phyloP scores from a whole-genome alignment of 78 protist genomes.

The Diacronema lutheri region DNA sequence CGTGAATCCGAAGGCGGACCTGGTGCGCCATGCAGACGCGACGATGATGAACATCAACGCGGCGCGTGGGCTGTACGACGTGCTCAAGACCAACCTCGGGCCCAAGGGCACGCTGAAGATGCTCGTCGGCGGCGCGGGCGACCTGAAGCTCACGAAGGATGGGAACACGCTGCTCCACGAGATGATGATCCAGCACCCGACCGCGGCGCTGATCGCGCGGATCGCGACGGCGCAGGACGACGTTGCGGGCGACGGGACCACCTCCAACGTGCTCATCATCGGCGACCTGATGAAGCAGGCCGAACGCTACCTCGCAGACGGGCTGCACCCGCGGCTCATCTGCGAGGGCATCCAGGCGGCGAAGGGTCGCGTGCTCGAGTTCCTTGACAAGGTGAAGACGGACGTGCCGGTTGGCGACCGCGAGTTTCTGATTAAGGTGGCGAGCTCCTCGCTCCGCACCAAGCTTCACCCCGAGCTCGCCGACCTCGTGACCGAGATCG shows the following conservation, averaged over 20 bases:
- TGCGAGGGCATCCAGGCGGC: conserved; percentile 97
- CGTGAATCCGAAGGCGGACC: conserved; percentile 77
- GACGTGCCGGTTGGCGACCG: conserved; percentile 49
- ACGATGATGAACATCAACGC: conserved; percentile 86
- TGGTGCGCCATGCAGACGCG: conserved; percentile 61
- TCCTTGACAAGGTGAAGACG: conserved; percentile 35
- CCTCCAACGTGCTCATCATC: conserved; percentile 91
- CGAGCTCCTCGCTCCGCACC: conserved; percentile 88
- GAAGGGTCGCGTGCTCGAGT: conserved; percentile 63
- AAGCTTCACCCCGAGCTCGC: conserved; percentile 76
- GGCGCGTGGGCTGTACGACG: conserved; percentile 90
- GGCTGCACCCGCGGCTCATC: conserved; percentile 96
- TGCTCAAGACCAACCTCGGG: conserved; percentile 96
- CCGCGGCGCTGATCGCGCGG: conserved; percentile 98
- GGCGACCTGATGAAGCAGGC: conserved; percentile 95
- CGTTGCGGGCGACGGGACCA: conserved; percentile 99
- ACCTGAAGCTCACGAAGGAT: conserved; percentile 98
- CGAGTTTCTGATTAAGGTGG: conserved; percentile 76
- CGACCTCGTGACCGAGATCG: conserved; percentile 81
- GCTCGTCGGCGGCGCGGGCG: conserved; percentile 97
- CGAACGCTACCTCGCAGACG: conserved; percentile 87
- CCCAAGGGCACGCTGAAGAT: conserved; percentile 83
- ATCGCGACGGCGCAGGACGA: conserved; percentile 99
- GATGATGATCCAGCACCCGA: conserved; percentile 97
- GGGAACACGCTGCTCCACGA: conserved; percentile 74